Conservation (phyloP, 202 grass and related monocot species). For the Alloteropsis angusta region DNA sequence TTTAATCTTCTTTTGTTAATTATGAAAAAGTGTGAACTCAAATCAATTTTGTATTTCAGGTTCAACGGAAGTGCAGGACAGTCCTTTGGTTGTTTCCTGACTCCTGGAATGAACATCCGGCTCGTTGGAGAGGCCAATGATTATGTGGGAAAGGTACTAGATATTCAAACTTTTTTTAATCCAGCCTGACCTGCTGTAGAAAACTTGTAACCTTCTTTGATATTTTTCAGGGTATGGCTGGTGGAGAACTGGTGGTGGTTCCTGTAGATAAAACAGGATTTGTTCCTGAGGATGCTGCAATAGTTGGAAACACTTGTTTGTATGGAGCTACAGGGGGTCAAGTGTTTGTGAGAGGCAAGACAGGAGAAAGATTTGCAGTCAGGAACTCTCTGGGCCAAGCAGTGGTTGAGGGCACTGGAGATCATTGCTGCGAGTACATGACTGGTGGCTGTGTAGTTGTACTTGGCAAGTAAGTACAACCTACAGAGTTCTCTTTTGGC, state of each 20-base stretch:
- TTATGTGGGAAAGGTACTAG: constrained; percentile 92
- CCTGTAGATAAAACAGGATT: constrained; percentile 83
- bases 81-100: constrained; percentile 93
- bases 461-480: constrained; percentile 81
- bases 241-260: constrained; percentile 88
- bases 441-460: constrained; percentile 97
- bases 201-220: neutral
- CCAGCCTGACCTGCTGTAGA: constrained; percentile 4
- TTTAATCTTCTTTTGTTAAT: neutral
- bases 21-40: constrained; percentile 2
- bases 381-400: constrained; percentile 91
- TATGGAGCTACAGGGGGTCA: constrained; percentile 98
- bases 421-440: constrained; percentile 99
- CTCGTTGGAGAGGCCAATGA: constrained; percentile 93
- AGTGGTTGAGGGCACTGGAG: constrained; percentile 96
- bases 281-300: constrained; percentile 83
- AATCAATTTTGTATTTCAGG: constrained; percentile 41
- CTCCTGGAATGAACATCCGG: constrained; percentile 92
- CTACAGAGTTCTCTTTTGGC: constrained; percentile 1
- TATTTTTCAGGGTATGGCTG: constrained; percentile 77
- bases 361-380: constrained; percentile 96
- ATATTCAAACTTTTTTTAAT: constrained; percentile 7
- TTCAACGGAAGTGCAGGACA: constrained; percentile 96
- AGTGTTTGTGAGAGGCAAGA: constrained; percentile 91
- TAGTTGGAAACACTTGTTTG: constrained; percentile 97